These are phyloP conservation scores for Colletotrichum musae DNA, from an alignment of 2,329 filamentous ascomycete species.

Conservation along the genomic window DNA sequence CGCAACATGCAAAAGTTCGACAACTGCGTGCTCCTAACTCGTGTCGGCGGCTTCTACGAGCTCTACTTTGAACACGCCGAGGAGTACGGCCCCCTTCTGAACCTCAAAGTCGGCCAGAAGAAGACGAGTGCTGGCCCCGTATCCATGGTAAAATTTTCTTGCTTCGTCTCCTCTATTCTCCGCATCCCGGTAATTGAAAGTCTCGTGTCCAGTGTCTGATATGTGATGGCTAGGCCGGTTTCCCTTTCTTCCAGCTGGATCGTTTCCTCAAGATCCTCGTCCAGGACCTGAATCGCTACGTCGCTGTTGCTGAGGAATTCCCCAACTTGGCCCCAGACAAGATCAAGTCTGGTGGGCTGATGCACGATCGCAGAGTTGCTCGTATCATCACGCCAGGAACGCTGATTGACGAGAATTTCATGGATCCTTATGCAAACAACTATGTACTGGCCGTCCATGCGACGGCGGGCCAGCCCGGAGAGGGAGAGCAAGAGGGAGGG, in stretches of 20 bases:
- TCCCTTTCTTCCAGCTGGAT: slow-evolving; percentile 93
- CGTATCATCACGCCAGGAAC: slow-evolving; percentile 95
- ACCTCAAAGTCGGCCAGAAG: slow-evolving; percentile 84
- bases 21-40: slow-evolving; percentile 91
- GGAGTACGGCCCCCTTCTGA: slow-evolving; percentile 86
- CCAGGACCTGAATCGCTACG: slow-evolving; percentile 89
- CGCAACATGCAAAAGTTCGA: slow-evolving; percentile 92
- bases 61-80: slow-evolving; percentile 97
- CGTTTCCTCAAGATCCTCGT: slow-evolving; percentile 94
- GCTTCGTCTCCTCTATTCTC: slow-evolving; percentile 3
- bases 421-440: slow-evolving; percentile 94
- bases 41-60: slow-evolving; percentile 97
- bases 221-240: slow-evolving; percentile 76
- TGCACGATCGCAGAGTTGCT: slow-evolving; percentile 88
- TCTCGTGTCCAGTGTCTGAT: slow-evolving; percentile 43
- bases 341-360: slow-evolving; percentile 80
- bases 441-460: slow-evolving; percentile 88
- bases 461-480: slow-evolving; percentile 27
- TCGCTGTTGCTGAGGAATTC: slow-evolving; percentile 95
- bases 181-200: slow-evolving; percentile 19
- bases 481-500: slow-evolving; percentile 1
- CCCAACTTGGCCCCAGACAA: slow-evolving; percentile 79
- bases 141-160: slow-evolving; percentile 77
- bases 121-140: slow-evolving; percentile 85
- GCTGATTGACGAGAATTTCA: slow-evolving; percentile 96